Base-by-base conservation (phyloP, 768 basidiomycete genomes). In the Xerocomellus amylosporus region DNA sequence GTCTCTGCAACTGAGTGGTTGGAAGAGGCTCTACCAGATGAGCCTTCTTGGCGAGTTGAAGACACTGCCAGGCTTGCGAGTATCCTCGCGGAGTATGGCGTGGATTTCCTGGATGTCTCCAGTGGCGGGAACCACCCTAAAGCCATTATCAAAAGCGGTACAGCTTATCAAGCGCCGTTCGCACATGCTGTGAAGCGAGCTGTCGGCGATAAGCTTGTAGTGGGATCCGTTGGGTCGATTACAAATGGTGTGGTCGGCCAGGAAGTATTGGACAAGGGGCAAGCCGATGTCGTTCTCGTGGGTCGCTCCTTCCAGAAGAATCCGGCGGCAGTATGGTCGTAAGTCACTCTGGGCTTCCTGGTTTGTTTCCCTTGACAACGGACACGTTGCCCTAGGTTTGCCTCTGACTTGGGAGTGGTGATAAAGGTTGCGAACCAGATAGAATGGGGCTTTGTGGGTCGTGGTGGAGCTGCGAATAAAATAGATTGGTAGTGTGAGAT, bases 1-100 rank as follows among this genome's bases (percentile, higher is more conserved):
- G 70, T 92, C 22, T 86, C 85, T 39, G 91, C 82, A 1, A 85
- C 83, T 0, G 91, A 92, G 54, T 88, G 88, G 85, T 71, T 88
- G 8, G 83, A 85, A 58, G 76, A 80, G 52, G 72, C 75, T 5
- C 69, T 79, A 2, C 81, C 83, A 0, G 71, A 85, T 53, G 81
- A 86, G 56, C 77, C 79, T 12, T 81, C 81, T 7, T 90, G 90
- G 89, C 78, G 79, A 15, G 58, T 79, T 1, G 82, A 87, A 64
- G 90, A 92, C 64, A 88, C 85, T 2, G 80, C 80, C 22, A 72
- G 77, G 31, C 73, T 91, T 22, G 80, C 84, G 2, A 71, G 75
- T 17, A 77, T 84, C 57, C 77, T 92, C 17, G 75, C 75, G 17
- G 77, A 80, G 14, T 77, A 83, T 41, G 88, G 88, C 6, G 79